phyloP scores from a whole-genome alignment of 2,329 filamentous ascomycete species.

The Sporothrix pallida region DNA sequence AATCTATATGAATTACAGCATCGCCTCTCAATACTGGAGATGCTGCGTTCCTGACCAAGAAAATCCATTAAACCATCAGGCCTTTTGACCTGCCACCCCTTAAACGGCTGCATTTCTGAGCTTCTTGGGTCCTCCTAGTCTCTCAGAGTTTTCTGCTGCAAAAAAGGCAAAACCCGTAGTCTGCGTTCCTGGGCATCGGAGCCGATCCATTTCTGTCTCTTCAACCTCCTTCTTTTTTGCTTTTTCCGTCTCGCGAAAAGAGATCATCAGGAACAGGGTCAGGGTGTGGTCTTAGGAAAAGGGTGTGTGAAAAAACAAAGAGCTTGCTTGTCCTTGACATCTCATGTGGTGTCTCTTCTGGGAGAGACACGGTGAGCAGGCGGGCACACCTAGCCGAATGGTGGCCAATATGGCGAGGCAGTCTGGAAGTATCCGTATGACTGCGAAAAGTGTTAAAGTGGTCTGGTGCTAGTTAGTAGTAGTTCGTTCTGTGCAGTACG shows the following conservation, averaged over 20 bases:
- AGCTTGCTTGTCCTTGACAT: not conserved
- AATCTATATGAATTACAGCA: conserved; percentile 24
- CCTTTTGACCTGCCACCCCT: conserved; percentile 33
- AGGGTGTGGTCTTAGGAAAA: not conserved
- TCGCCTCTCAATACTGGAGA: conserved; percentile 6
- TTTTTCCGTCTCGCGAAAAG: conserved; percentile 1
- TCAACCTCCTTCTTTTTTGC: conserved; percentile 20
- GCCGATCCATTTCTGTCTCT: conserved; percentile 32
- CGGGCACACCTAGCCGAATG: not conserved
- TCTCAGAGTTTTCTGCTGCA: not conserved
- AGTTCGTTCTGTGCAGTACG: conserved; percentile 2
- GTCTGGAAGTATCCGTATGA: not conserved
- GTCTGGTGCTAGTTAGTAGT: conserved; percentile 14
- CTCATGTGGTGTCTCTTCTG: conserved; percentile 18
- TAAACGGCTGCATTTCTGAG: conserved; percentile 34
- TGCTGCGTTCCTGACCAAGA: conserved; percentile 16
- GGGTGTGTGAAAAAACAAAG: not conserved
- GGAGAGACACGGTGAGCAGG: conserved; percentile 8
- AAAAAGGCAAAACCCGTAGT: too few species aligned
- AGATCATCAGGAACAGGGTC: conserved; percentile 22
- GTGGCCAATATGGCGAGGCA: not conserved
- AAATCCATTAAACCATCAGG: conserved; percentile 16
- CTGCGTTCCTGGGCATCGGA: not conserved
- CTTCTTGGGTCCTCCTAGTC: not conserved
- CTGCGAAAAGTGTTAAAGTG: not conserved